phyloP scores from a whole-genome alignment of 2,329 filamentous ascomycete genomes.

The Trichoderma semiorbis region DNA sequence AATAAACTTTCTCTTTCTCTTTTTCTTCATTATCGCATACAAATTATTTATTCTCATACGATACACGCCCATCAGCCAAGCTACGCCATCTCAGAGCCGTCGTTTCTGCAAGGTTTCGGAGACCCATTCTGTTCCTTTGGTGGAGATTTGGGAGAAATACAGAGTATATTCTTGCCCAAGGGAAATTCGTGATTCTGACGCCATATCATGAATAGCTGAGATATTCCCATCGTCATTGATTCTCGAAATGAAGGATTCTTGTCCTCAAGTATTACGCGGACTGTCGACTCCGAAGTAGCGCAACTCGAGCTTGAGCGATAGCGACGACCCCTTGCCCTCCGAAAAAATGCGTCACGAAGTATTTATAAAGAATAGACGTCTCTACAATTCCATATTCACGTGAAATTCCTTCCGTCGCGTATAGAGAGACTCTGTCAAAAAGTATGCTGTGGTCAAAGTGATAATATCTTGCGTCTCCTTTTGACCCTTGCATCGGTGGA shows the following conservation, averaged over 20 bases:
- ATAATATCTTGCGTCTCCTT: too few species aligned
- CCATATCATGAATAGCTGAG: background rate
- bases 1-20: background rate
- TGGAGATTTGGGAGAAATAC: background rate
- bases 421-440: too few species aligned
- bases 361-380: background rate
- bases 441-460: too few species aligned
- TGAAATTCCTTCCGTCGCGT: background rate
- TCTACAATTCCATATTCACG: background rate
- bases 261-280: background rate
- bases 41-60: background rate
- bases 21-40: background rate
- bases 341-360: background rate
- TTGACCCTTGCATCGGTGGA: too few species aligned
- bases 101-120: background rate
- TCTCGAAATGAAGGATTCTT: background rate
- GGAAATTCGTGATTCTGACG: background rate
- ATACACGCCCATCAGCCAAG: background rate
- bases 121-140: background rate
- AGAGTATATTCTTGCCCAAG: background rate
- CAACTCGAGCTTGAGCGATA: background rate
- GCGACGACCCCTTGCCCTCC: background rate
- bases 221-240: too few species aligned
- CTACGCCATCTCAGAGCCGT: background rate
- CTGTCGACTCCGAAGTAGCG: background rate